These are phyloP conservation scores for Pythium brassicae DNA, from an alignment of 352 stramenopile genomes.

Conservation along the genomic window DNA sequence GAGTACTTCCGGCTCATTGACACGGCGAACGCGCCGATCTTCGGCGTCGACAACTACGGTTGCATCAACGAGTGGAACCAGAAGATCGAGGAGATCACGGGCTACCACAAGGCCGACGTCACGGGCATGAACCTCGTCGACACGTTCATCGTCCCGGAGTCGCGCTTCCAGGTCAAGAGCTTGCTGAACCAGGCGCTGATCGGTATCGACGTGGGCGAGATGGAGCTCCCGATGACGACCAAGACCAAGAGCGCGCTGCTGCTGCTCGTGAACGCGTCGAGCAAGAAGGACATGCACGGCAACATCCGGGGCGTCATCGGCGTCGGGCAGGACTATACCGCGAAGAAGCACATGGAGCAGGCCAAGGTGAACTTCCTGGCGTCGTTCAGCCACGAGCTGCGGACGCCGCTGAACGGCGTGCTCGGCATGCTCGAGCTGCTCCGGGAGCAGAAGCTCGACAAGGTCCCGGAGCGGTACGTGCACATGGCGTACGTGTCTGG, in stretches of 20 bases:
- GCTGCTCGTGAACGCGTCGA: conserved; percentile 61
- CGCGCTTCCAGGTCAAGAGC: conserved; percentile 40
- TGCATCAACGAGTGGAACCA: conserved; percentile 79
- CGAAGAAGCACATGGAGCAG: conserved; percentile 67
- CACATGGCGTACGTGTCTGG: conserved; percentile 71
- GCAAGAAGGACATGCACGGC: conserved; percentile 80
- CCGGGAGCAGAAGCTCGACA: conserved; percentile 43
- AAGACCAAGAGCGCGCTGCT: conserved; percentile 34
- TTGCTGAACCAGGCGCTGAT: conserved; percentile 63
- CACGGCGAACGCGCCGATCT: conserved; percentile 72
- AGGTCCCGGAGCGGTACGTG: conserved; percentile 55
- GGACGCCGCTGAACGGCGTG: conserved; percentile 72
- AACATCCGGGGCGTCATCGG: conserved; percentile 87
- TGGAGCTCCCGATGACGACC: conserved; percentile 68
- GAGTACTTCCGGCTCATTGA: conserved; percentile 78
- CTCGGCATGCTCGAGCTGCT: conserved; percentile 76
- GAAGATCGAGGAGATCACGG: conserved; percentile 73
- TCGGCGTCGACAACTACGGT: conserved; percentile 67
- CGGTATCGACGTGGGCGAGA: conserved; percentile 63
- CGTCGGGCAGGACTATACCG: conserved; percentile 88
- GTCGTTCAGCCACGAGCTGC: conserved; percentile 63
- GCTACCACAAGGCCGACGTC: conserved; percentile 56
- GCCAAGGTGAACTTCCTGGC: conserved; percentile 64
- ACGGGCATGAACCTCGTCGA: conserved; percentile 57
- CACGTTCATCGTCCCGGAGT: conserved; percentile 56